phyloP scores from a whole-genome alignment of 352 stramenopile species.

The Pythium phragmitis region DNA sequence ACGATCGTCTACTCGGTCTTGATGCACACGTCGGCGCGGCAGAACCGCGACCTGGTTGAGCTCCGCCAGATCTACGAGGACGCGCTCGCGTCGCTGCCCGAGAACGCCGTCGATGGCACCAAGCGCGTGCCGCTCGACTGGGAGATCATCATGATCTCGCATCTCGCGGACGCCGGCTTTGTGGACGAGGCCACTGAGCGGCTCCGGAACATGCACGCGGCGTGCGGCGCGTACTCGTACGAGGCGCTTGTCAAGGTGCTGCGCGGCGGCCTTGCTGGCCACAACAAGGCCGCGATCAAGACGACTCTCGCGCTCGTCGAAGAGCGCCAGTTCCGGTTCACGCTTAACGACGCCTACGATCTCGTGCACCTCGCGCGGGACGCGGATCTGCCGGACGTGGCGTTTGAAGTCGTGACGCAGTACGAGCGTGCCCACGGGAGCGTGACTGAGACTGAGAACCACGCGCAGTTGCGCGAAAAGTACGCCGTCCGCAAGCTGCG shows the following conservation, averaged over 20 bases:
- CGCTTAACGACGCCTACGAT: conserved; percentile 46
- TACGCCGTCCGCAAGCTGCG: conserved; percentile 45
- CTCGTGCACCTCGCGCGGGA: conserved; percentile 52
- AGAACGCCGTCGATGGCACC: not conserved
- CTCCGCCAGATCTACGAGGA: conserved; percentile 51
- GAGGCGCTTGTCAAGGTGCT: conserved; percentile 43
- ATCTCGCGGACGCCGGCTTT: conserved; percentile 36
- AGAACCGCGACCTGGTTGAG: conserved; percentile 33
- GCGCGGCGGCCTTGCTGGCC: conserved; percentile 29
- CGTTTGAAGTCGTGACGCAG: conserved; percentile 45
- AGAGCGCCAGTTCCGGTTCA: conserved; percentile 38
- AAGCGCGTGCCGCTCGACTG: conserved; percentile 45
- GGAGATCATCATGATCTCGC: conserved; percentile 42
- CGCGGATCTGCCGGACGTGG: conserved; percentile 35
- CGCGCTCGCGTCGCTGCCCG: conserved; percentile 33
- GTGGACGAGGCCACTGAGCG: conserved; percentile 42
- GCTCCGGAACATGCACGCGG: conserved; percentile 37
- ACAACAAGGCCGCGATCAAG: conserved; percentile 32
- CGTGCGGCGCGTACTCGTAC: conserved; percentile 44
- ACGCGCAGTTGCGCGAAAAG: conserved; percentile 29
- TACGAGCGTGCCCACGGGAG: conserved; percentile 50
- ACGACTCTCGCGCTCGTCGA: conserved; percentile 40
- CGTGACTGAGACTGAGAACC: conserved; percentile 13
- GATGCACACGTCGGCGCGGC: conserved; percentile 37
- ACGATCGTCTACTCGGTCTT: conserved; percentile 46